These are phyloP conservation scores for Aureobasidium mangrovei DNA, from an alignment of 2,329 filamentous ascomycete species.

Conservation along the genomic window DNA sequence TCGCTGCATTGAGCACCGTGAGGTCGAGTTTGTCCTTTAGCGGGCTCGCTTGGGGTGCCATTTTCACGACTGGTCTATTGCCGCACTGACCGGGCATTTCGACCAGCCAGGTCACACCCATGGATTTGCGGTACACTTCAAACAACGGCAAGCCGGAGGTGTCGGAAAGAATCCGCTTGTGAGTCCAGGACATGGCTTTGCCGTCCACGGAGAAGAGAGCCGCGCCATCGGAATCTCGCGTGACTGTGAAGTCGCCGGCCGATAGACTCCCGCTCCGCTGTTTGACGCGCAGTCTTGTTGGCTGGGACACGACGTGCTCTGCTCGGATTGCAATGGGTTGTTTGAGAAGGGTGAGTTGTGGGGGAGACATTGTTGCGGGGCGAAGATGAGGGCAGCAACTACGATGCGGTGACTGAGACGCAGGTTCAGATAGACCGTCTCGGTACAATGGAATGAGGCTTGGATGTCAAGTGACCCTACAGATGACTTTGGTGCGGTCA, in stretches of 20 bases:
- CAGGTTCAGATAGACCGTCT: no score
- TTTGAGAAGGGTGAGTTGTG: background rate
- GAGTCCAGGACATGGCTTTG: slow-evolving; percentile 9
- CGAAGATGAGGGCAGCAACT: no score
- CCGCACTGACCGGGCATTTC: slow-evolving; percentile 15
- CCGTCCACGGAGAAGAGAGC: slow-evolving; percentile 13
- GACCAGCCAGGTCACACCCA: slow-evolving; percentile 19
- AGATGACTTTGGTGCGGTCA: no score
- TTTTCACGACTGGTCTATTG: slow-evolving; percentile 14
- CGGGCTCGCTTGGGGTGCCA: slow-evolving; percentile 15
- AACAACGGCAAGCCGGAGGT: slow-evolving; percentile 20
- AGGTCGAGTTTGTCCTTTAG: slow-evolving; percentile 18
- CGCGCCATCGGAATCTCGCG: background rate
- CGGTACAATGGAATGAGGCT: no score
- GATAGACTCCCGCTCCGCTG: slow-evolving; percentile 4
- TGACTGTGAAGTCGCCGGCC: slow-evolving; percentile 8
- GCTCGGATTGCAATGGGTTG: slow-evolving; percentile 9
- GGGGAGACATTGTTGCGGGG: background rate
- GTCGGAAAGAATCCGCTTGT: slow-evolving; percentile 18
- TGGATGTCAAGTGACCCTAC: no score
- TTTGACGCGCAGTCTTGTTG: slow-evolving; percentile 8
- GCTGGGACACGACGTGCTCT: slow-evolving; percentile 6
- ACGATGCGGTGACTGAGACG: no score
- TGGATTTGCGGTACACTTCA: slow-evolving; percentile 18
- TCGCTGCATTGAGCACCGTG: slow-evolving; percentile 16